Evolutionary conservation across 2,329 filamentous ascomycete genomes (phyloP).

Genomic region (Fusarium sp.): DNA sequence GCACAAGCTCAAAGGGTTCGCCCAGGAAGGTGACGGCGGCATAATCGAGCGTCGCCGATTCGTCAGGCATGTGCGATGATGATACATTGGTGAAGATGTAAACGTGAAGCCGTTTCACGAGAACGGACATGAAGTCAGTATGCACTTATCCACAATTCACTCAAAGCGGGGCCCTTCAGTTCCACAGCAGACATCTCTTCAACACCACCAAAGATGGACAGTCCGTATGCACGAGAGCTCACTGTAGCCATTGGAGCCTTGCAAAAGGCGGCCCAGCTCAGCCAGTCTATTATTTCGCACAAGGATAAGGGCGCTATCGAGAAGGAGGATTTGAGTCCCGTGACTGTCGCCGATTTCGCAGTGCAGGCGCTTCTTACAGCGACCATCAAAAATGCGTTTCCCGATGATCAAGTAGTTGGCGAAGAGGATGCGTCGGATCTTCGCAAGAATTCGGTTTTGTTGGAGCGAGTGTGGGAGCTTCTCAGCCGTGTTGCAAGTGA

Average conservation of each 20-base stretch:
- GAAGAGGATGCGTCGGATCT: slow-evolving; percentile 65
- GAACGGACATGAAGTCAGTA: slow-evolving; percentile 29
- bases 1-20: slow-evolving; percentile 47
- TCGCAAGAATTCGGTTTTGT: slow-evolving; percentile 55
- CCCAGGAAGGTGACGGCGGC: slow-evolving; percentile 43
- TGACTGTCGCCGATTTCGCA: slow-evolving; percentile 70
- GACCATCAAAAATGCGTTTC: slow-evolving; percentile 62
- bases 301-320: slow-evolving; percentile 62
- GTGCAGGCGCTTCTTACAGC: slow-evolving; percentile 66
- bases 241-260: slow-evolving; percentile 56
- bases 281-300: slow-evolving; percentile 59
- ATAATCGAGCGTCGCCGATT: slow-evolving; percentile 40
- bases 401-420: slow-evolving; percentile 63
- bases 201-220: slow-evolving; percentile 53
- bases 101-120: not conserved
- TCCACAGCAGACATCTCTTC: slow-evolving; percentile 2
- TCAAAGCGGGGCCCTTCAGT: slow-evolving; percentile 39
- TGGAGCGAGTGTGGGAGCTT: slow-evolving; percentile 61
- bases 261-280: slow-evolving; percentile 60
- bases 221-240: slow-evolving; percentile 56
- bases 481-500: slow-evolving; percentile 49
- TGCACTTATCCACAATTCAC: slow-evolving; percentile 45
- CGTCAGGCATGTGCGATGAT: slow-evolving; percentile 41
- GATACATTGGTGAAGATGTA: slow-evolving; percentile 23
- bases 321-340: slow-evolving; percentile 67